Evolutionary conservation across 1,284 basidiomycete species (phyloP).

Genomic region (Leccinum pallidistipes): DNA sequence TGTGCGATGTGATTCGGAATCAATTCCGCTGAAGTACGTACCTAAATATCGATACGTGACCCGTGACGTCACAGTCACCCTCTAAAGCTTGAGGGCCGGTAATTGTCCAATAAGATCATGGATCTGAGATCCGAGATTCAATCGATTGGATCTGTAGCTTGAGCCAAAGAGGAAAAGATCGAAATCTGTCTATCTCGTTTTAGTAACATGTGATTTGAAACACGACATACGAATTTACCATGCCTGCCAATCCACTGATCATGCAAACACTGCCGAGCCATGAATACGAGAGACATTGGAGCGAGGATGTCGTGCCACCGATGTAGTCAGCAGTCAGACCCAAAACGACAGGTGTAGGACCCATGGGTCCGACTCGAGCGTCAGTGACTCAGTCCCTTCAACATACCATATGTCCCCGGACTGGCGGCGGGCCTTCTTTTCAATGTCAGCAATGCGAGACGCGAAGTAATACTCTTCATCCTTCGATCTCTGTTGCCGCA

Average conservation of each 20-base stretch:
- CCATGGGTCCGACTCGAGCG: conserved; percentile 84
- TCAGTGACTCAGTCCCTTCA: conserved; percentile 64
- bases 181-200: not conserved
- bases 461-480: conserved; percentile 73
- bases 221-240: no score
- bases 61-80: not conserved
- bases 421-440: conserved; percentile 86
- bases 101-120: not conserved
- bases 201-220: no score
- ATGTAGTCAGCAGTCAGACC: conserved; percentile 92
- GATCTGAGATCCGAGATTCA: not conserved
- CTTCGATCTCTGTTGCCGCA: conserved; percentile 55
- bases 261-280: conserved; percentile 39
- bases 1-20: not conserved
- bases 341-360: conserved; percentile 95
- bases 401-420: conserved; percentile 91
- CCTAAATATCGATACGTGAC: not conserved
- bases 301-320: conserved; percentile 41
- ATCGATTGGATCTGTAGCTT: not conserved
- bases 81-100: not conserved
- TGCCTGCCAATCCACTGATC: no score
- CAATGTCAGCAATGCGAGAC: conserved; percentile 76
- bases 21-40: not conserved
- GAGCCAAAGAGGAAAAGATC: not conserved
- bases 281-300: conserved; percentile 56